These are phyloP conservation scores for Geotrichum fermentans DNA, from an alignment of 1,139 yeast genomes.

Conservation along the genomic window DNA sequence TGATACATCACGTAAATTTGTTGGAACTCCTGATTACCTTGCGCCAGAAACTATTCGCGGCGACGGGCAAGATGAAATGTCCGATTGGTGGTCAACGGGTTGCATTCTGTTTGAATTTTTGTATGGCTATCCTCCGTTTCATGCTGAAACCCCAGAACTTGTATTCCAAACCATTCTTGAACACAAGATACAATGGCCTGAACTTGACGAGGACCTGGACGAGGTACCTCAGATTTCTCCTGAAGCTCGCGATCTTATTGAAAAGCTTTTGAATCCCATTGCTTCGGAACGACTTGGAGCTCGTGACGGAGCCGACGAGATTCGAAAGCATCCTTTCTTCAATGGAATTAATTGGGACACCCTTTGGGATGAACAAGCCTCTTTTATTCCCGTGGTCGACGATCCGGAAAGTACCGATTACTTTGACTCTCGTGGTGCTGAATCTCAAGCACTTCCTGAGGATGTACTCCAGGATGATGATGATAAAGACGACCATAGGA, in stretches of 20 bases:
- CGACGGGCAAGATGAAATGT: constrained; percentile 72
- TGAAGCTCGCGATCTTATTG: constrained; percentile 70
- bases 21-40: constrained; percentile 95
- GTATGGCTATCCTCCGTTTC: constrained; percentile 94
- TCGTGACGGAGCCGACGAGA: constrained; percentile 66
- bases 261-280: constrained; percentile 54
- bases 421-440: constrained; percentile 87
- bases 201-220: constrained; percentile 44
- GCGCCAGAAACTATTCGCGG: constrained; percentile 96
- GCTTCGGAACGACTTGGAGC: constrained; percentile 67
- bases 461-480: constrained; percentile 25
- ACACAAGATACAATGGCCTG: constrained; percentile 83
- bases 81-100: constrained; percentile 99
- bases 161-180: constrained; percentile 77
- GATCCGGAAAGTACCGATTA: constrained; percentile 89
- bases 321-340: constrained; percentile 74
- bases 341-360: constrained; percentile 67
- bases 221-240: constrained; percentile 47
- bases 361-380: constrained; percentile 68
- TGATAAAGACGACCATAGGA: constrained; percentile 23
- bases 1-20: constrained; percentile 50
- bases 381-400: constrained; percentile 75
- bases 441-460: constrained; percentile 32
- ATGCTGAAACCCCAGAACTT: constrained; percentile 69
- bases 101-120: constrained; percentile 89